phyloP scores from a whole-genome alignment of 768 basidiomycete genomes.

The Trametes meyenii region DNA sequence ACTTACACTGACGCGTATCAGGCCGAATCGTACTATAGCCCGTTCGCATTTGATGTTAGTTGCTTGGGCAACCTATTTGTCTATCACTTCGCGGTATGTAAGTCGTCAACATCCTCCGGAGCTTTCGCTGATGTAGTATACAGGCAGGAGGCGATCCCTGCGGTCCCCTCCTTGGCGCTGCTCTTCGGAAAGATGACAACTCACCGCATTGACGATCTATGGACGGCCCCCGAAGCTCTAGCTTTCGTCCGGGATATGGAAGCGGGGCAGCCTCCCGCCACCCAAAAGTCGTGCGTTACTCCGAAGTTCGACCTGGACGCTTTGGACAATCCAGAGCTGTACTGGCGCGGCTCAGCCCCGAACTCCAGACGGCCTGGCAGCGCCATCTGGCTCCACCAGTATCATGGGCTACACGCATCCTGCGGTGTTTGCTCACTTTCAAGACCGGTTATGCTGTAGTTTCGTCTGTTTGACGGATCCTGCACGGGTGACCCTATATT shows the following conservation, averaged over 20 bases:
- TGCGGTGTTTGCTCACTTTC: not conserved
- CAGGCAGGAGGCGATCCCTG: not conserved
- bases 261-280: not conserved
- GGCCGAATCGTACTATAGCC: constrained; percentile 4
- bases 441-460: not conserved
- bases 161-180: constrained; percentile 1
- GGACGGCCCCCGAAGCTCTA: constrained; percentile 2
- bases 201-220: not conserved
- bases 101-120: not conserved
- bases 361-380: not conserved
- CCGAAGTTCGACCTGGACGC: not conserved
- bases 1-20: not conserved
- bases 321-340: not conserved
- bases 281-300: not conserved
- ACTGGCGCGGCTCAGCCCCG: not conserved
- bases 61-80: not conserved
- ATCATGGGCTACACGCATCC: not conserved
- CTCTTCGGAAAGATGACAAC: constrained; percentile 4
- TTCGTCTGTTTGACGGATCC: not conserved
- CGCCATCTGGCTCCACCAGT: not conserved
- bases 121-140: not conserved
- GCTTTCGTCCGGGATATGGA: not conserved
- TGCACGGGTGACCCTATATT: not conserved
- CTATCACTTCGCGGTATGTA: not conserved
- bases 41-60: constrained; percentile 7